Evolutionary conservation across 805 yeast species (phyloP), one percentile per base, ranked within the genome.

Genomic region (Candida qinlingensis): DNA sequence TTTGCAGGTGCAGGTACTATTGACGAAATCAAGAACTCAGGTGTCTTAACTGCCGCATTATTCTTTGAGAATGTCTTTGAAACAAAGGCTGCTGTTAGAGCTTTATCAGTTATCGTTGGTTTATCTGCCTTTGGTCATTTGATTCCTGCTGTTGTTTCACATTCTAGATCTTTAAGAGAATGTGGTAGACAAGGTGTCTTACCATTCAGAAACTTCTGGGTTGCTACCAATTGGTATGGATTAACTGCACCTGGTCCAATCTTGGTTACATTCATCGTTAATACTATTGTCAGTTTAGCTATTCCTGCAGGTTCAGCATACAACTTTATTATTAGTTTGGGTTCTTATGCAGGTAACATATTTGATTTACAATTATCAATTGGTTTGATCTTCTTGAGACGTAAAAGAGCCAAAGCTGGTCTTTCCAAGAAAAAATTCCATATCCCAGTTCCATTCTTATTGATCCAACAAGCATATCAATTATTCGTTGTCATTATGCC

Each of bases 231-330:
- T 73, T 55, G 65, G 63, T 33, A 40, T 10, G 34, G 34, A 8
- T 27, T 40, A 44, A 61, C 77, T 25, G 79, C 80, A 35, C 65
- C 73, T 49, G 78, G 81, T 30, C 92, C 90, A 45, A 71, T 87
- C 45, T 72, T 81, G 56, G 81, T 83, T 62, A 91, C 85, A 59
- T 85, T 85, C 76, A 63, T 81, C 40, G 81, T 85, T 25, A 84
- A 88, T 67, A 64, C 82, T 37, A 71, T 85, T 45, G 80, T 87
- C 42, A 77, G 86, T 51, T 60, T 84, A 44, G 91, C 89, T 7
- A 86, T 87, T 33, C 91, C 92, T 13, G 85, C 90, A n/a, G 92
- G 91, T 47, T 91, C 85, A 61, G 92, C 92, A 44, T 87, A 84
- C 69, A 83, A 85, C 65, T 83, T 86, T 61, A 78, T 87, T 53